phyloP scores from a whole-genome alignment of 1,139 yeast species.

The Candida sp. region DNA sequence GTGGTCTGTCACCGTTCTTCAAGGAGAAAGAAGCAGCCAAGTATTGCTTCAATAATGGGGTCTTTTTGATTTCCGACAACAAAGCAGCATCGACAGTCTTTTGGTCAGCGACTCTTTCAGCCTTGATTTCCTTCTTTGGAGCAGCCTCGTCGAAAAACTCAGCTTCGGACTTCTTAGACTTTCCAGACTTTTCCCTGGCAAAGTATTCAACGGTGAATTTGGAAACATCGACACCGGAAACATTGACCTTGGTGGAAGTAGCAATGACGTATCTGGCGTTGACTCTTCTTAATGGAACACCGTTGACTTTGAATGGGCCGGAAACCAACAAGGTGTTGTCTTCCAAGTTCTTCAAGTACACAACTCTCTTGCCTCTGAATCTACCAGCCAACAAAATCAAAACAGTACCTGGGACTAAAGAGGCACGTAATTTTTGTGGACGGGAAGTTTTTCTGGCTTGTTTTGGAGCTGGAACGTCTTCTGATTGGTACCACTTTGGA shows the following conservation, averaged over 20 bases:
- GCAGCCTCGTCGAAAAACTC: constrained; percentile 92
- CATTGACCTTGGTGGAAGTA: constrained; percentile 91
- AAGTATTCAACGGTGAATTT: constrained; percentile 97
- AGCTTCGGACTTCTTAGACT: constrained; percentile 87
- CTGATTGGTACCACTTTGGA: constrained; percentile 97
- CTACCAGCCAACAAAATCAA: constrained; percentile 99
- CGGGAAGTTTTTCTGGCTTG: constrained; percentile 89
- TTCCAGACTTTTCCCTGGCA: constrained; percentile 91
- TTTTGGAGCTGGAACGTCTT: constrained; percentile 89
- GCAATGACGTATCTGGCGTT: constrained; percentile 99
- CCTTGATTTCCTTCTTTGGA: constrained; percentile 87
- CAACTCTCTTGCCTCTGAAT: constrained; percentile 99
- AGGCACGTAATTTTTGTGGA: constrained; percentile 96
- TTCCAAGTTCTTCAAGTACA: constrained; percentile 96
- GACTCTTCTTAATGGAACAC: constrained; percentile 99
- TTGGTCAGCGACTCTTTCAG: constrained; percentile 99
- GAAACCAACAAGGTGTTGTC: constrained; percentile 98
- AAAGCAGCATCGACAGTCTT: constrained; percentile 95
- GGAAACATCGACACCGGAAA: constrained; percentile 82
- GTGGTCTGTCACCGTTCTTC: constrained; percentile 99
- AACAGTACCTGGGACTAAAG: constrained; percentile 99
- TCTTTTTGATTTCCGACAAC: constrained; percentile 94
- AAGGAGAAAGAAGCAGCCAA: constrained; percentile 96
- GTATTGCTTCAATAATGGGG: constrained; percentile 98
- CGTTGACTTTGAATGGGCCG: constrained; percentile 99